Conservation (phyloP, 179 eudicot genomes). For the Silene coronaria region DNA sequence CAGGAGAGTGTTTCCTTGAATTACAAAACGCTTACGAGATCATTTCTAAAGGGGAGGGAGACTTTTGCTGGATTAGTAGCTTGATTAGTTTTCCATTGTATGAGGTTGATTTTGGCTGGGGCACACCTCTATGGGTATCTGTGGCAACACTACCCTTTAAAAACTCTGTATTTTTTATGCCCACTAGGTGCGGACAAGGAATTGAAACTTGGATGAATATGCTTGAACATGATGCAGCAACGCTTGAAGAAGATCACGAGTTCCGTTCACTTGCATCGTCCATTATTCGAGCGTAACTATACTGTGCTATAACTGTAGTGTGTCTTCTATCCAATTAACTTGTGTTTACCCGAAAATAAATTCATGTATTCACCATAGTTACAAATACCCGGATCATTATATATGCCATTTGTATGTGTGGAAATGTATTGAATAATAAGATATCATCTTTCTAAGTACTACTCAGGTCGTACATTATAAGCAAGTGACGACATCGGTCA, state of each 20-base stretch:
- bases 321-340: no score
- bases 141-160: neutral
- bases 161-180: conserved; percentile 17
- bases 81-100: conserved; percentile 29
- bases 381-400: no score
- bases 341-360: no score
- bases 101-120: conserved; percentile 43
- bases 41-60: neutral
- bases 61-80: conserved; percentile 18
- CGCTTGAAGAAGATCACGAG: conserved; percentile 12
- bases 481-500: no score
- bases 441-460: no score
- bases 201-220: conserved; percentile 35
- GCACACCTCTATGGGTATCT: conserved; percentile 27
- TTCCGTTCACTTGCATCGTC: neutral
- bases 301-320: no score
- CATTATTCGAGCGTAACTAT: no score
- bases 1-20: neutral
- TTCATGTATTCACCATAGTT: no score
- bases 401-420: no score
- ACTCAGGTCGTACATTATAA: no score
- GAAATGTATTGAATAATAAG: no score
- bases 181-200: conserved; percentile 29
- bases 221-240: conserved; percentile 11
- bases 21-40: neutral